Conservation (phyloP, 306 rosid genomes). For the Heteromeles arbutifolia region DNA sequence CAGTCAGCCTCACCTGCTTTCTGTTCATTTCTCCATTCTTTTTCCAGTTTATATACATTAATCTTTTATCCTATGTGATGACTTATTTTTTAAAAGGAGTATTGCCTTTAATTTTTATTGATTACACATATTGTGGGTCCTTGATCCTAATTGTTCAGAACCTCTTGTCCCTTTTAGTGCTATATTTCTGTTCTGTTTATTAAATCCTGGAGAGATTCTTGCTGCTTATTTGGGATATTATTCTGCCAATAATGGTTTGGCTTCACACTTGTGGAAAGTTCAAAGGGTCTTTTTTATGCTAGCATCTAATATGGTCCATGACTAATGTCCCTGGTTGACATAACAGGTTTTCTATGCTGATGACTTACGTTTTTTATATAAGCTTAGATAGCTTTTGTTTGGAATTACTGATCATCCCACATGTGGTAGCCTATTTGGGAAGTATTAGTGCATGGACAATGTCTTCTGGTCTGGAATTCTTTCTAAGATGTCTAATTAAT, state of each 20-base stretch:
- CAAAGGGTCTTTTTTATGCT: not conserved
- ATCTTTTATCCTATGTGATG: not conserved
- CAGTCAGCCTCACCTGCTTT: not conserved
- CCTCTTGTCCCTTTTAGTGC: not conserved
- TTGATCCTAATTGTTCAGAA: not conserved
- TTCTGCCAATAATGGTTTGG: not conserved
- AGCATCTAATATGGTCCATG: not conserved
- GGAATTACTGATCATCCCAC: not conserved
- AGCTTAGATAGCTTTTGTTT: not conserved
- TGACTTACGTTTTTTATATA: not conserved
- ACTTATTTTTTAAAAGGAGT: not conserved
- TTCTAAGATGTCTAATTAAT: not conserved
- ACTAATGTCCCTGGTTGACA: not conserved
- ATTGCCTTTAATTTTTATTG: not conserved
- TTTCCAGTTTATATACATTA: not conserved
- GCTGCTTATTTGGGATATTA: not conserved
- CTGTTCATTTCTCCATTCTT: not conserved
- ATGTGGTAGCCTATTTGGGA: not conserved
- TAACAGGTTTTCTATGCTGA: not conserved
- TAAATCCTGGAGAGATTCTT: not conserved
- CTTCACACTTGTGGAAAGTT: not conserved
- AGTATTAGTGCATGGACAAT: not conserved
- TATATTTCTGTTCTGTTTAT: not conserved
- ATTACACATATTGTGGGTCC: not conserved
- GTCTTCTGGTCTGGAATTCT: not conserved